Evolutionary conservation across 805 yeast genomes (phyloP), one percentile per base, ranked within the genome.

Genomic region (Saccharomycopsis microspora): DNA sequence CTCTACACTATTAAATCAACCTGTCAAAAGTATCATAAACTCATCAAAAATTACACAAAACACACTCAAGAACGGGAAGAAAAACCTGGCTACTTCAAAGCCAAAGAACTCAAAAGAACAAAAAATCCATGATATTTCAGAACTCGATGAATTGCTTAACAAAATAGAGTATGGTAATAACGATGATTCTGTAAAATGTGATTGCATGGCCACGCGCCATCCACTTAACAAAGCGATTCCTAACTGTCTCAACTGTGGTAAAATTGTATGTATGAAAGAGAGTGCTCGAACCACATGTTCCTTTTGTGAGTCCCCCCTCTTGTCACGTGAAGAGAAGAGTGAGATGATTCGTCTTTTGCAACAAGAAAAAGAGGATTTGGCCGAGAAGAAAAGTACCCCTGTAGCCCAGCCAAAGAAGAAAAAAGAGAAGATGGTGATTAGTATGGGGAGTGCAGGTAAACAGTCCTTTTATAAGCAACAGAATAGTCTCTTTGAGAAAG

Each of bases 171-270:
- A 71, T 4, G 58, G 60, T 5, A 52, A 47, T 3, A 52, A 55
- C 49, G 51, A 56, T 11, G 51, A 51, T 28, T 57, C 58, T 8
- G 60, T 68, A 19, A 59, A 57, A 4, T 89, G 97, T 60, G 76
- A 82, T 53, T 89, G 97, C 59, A 85, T 82, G 78, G 97, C 90
- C 1, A 75, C 83, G 0, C 69, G 84, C 51, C 98, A 93, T 59
- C 95, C 96, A 3, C 65, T 93, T 32, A 83, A 87, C 53, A 94
- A 85, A 48, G 74, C 83, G 54, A 93, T 94, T 2, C 97, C 98
- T 1, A 93, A 93, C 60, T 93, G 99, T 58, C 64, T 93, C 39
- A 80, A 83, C 51, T 93, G 99, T 62, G 99, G 99, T 7, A 85
- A 88, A 62, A 85, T 93, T 39, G 85, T 93, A 3, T 93, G 99